A percentile compares a stretch with the other conserved stretches of the same genome.
Conservation (phyloP, 1,139 yeast genomes). For the Geotrichum macrosporum region DNA sequence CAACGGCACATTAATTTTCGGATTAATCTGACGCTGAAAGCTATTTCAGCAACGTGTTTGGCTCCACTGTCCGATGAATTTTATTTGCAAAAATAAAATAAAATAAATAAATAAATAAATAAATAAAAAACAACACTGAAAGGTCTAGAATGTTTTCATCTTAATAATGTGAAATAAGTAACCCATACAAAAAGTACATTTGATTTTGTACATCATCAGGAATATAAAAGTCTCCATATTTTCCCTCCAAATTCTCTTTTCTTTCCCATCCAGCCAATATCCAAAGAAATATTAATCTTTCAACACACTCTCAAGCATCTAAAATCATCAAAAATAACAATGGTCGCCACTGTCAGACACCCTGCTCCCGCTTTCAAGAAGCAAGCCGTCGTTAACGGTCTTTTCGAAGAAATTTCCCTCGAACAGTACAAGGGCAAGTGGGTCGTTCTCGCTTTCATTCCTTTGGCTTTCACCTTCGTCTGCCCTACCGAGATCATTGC, state of each 20-base stretch:
- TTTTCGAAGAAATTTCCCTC: slow-evolving; percentile 87
- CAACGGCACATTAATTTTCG: too few relatives aligned
- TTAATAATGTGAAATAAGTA: too few relatives aligned
- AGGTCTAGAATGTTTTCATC: too few relatives aligned
- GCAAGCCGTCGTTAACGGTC: slow-evolving; percentile 95
- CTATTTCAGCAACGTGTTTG: too few relatives aligned
- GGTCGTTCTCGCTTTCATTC: slow-evolving; percentile 94
- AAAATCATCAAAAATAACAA: slow-evolving; percentile 36
- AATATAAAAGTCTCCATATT: too few relatives aligned
- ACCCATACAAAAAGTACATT: too few relatives aligned
- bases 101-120: too few relatives aligned
- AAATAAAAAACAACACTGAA: too few relatives aligned
- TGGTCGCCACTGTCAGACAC: slow-evolving; percentile 87
- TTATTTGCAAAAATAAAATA: too few relatives aligned
- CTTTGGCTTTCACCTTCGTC: slow-evolving; percentile 97
- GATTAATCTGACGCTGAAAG: too few relatives aligned
- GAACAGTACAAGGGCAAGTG: slow-evolving; percentile 97
- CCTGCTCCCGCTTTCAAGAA: slow-evolving; percentile 95
- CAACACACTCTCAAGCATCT: background rate
- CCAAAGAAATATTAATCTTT: background rate
- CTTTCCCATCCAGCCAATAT: background rate
- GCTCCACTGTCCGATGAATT: too few relatives aligned
- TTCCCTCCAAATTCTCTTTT: slow-evolving; percentile 1
- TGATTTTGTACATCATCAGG: too few relatives aligned
- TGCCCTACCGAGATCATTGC: slow-evolving; percentile 99